Conservation (phyloP, 192 early-diverging fungal species). For the Mortierella antarctica region DNA sequence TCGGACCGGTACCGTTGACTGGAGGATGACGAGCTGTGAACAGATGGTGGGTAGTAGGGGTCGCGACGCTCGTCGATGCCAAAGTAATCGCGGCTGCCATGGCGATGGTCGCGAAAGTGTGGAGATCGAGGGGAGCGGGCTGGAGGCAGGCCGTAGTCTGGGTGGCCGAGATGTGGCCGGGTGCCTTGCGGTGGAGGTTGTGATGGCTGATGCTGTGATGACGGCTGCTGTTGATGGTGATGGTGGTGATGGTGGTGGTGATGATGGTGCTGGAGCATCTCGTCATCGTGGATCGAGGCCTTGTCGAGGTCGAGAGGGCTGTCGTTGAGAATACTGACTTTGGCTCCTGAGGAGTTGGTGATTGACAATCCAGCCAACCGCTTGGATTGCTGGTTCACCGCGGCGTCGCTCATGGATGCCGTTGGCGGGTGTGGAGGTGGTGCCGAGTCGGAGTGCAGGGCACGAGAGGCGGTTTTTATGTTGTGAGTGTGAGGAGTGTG, state of each 20-base stretch:
- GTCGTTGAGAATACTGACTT: slow-evolving; percentile 50
- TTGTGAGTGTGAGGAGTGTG: too few species aligned
- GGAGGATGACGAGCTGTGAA: slow-evolving; percentile 5
- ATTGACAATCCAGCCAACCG: slow-evolving; percentile 51
- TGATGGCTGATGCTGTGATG: neutral
- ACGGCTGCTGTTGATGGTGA: neutral
- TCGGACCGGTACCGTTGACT: slow-evolving; percentile 38
- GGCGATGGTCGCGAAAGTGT: slow-evolving; percentile 19
- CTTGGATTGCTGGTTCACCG: slow-evolving; percentile 45
- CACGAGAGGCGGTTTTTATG: too few species aligned
- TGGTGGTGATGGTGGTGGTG: slow-evolving; percentile 3
- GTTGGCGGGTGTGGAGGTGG: neutral
- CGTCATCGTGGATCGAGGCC: slow-evolving; percentile 10
- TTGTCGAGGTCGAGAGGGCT: slow-evolving; percentile 23
- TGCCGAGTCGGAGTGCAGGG: too few species aligned
- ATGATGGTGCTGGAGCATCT: neutral
- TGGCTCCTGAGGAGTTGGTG: slow-evolving; percentile 50
- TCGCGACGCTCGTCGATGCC: slow-evolving; percentile 20
- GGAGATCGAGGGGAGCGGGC: slow-evolving; percentile 40
- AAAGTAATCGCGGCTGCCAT: slow-evolving; percentile 11
- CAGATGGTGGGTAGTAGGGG: slow-evolving; percentile 18
- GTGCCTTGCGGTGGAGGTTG: neutral
- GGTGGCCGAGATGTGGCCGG: neutral
- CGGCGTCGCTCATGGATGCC: slow-evolving; percentile 32
- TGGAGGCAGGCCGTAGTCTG: slow-evolving; percentile 26